Conservation (phyloP, 139 green algal genomes). For the Gonium pectorale region DNA sequence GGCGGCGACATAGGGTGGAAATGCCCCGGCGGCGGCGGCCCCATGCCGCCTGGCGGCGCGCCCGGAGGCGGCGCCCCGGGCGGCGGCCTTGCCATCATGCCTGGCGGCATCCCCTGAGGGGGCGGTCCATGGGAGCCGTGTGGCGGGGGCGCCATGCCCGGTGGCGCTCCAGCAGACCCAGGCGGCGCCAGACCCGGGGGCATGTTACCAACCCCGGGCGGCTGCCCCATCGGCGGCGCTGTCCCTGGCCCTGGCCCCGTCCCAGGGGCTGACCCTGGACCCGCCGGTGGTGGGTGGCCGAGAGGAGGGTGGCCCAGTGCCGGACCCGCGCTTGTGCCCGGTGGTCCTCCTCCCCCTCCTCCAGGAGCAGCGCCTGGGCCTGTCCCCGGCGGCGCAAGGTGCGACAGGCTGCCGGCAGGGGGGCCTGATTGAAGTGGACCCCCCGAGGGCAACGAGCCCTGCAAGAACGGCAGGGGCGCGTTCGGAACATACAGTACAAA, state of each 20-base stretch:
- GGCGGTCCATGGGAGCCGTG: constrained; percentile 5
- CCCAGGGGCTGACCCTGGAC: neutral
- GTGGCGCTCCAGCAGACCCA: neutral
- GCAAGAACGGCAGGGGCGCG: too few species aligned
- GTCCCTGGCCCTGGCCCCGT: neutral
- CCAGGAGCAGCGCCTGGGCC: neutral
- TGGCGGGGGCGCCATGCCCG: neutral
- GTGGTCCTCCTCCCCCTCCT: neutral
- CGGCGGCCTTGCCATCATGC: neutral
- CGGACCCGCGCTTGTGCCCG: neutral
- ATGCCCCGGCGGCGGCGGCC: neutral
- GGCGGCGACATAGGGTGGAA: constrained; percentile 1
- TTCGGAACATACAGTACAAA: too few species aligned
- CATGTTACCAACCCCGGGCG: neutral
- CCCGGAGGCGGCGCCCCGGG: neutral
- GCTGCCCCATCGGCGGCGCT: neutral
- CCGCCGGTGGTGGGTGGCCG: neutral
- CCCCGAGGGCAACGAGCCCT: neutral
- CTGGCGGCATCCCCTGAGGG: neutral
- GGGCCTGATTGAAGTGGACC: neutral
- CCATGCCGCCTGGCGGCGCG: neutral
- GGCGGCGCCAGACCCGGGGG: neutral
- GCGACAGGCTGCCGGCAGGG: neutral
- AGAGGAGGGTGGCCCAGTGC: neutral
- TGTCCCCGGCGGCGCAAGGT: neutral